These are phyloP conservation scores for Artemisia argyi DNA, from an alignment of 129 eudicot species.

Conservation along the genomic window DNA sequence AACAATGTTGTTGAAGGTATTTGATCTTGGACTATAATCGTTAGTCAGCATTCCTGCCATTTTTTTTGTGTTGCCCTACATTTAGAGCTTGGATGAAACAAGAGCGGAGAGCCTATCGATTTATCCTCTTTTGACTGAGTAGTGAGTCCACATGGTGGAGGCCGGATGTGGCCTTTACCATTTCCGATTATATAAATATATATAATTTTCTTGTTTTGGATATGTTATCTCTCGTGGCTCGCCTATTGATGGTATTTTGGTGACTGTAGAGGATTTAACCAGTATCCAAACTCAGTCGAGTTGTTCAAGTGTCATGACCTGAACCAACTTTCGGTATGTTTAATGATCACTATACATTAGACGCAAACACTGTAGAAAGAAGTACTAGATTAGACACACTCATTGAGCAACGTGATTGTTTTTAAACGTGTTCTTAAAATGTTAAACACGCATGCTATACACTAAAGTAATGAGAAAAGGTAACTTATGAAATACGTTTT, in stretches of 20 bases:
- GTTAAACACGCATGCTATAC: too few relatives aligned
- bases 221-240: not conserved
- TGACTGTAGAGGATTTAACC: not conserved
- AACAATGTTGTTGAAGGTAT: constrained; percentile 27
- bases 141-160: not conserved
- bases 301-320: not conserved
- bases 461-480: too few relatives aligned
- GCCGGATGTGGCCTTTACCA: constrained; percentile 6
- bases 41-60: not conserved
- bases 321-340: too few relatives aligned
- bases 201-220: not conserved
- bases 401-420: too few relatives aligned
- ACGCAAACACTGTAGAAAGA: too few relatives aligned
- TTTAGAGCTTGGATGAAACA: constrained; percentile 6
- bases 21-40: constrained; percentile 9
- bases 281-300: not conserved
- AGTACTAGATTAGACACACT: too few relatives aligned
- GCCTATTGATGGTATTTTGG: not conserved
- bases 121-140: not conserved
- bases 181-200: not conserved
- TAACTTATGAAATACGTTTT: too few relatives aligned
- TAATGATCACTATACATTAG: too few relatives aligned
- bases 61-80: not conserved
- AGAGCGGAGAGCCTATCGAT: not conserved
- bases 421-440: too few relatives aligned